A percentile compares a stretch with the other conserved stretches of the same genome.
phyloP scores from a whole-genome alignment of 163 green algal genomes.

The Chloroidium sp. region DNA sequence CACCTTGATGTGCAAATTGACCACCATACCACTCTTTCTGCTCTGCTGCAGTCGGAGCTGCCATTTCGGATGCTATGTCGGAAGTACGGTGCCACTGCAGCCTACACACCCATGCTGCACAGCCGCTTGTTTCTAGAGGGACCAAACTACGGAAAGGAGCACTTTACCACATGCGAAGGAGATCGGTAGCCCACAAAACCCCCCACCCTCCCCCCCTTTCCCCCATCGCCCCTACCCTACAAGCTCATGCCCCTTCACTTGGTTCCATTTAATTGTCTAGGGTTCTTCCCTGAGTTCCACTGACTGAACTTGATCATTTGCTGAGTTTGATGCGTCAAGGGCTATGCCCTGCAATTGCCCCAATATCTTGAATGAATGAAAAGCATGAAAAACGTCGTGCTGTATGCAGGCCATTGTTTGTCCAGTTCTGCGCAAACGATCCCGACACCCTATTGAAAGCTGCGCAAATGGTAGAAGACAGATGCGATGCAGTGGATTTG shows the following conservation, averaged over 20 bases:
- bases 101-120: conserved; percentile 96
- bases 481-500: conserved; percentile 88
- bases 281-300: too few species aligned
- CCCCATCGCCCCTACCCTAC: too few species aligned
- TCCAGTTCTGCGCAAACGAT: conserved; percentile 98
- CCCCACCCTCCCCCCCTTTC: neutral
- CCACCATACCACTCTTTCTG: neutral
- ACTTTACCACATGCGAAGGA: conserved; percentile 67
- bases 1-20: neutral
- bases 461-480: conserved; percentile 48
- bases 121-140: conserved; percentile 67
- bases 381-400: neutral
- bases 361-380: neutral
- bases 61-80: conserved; percentile 85
- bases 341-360: neutral
- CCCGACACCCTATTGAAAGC: conserved; percentile 61
- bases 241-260: too few species aligned
- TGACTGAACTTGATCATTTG: neutral
- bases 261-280: too few species aligned
- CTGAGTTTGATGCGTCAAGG: neutral
- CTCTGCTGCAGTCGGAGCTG: conserved; percentile 70
- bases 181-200: conserved; percentile 34
- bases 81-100: conserved; percentile 69
- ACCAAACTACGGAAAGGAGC: conserved; percentile 67
- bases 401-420: conserved; percentile 70